Evolutionary conservation across 352 stramenopile species (phyloP).

Genomic region (Phytophthora megakarya): DNA sequence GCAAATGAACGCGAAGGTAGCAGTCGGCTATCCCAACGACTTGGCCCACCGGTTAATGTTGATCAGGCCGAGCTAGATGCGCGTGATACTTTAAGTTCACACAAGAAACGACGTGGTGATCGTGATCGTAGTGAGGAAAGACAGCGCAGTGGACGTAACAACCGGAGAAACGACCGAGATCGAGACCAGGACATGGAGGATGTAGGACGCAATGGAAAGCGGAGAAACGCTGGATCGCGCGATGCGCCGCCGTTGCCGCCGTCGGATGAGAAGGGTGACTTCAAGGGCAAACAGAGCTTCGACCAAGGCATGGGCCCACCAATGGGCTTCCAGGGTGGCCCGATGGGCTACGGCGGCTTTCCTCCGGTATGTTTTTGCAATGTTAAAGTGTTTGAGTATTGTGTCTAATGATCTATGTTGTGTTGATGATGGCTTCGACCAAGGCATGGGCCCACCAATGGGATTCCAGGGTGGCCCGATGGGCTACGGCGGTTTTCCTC

Average conservation of each 20-base stretch:
- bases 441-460: slow-evolving; percentile 47
- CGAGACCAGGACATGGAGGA: slow-evolving; percentile 37
- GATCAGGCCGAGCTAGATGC: slow-evolving; percentile 80
- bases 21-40: slow-evolving; percentile 50
- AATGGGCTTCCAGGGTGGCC: slow-evolving; percentile 63
- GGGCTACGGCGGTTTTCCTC: slow-evolving; percentile 64
- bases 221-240: slow-evolving; percentile 31
- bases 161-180: slow-evolving; percentile 31
- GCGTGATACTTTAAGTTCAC: slow-evolving; percentile 52
- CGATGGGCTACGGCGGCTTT: slow-evolving; percentile 68
- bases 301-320: slow-evolving; percentile 43
- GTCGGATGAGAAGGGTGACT: slow-evolving; percentile 29
- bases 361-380: no score
- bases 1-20: slow-evolving; percentile 25
- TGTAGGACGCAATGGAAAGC: slow-evolving; percentile 27
- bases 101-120: slow-evolving; percentile 68
- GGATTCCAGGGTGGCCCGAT: slow-evolving; percentile 67
- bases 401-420: no score
- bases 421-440: no score
- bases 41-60: slow-evolving; percentile 77
- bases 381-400: no score
- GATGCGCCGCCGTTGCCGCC: slow-evolving; percentile 40
- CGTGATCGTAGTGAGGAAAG: slow-evolving; percentile 37
- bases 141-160: slow-evolving; percentile 25
- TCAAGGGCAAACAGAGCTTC: slow-evolving; percentile 33